A percentile compares a stretch with the other conserved stretches of the same genome.
Evolutionary conservation across 352 stramenopile genomes (phyloP).

Genomic region (Globisporangium alternatum): DNA sequence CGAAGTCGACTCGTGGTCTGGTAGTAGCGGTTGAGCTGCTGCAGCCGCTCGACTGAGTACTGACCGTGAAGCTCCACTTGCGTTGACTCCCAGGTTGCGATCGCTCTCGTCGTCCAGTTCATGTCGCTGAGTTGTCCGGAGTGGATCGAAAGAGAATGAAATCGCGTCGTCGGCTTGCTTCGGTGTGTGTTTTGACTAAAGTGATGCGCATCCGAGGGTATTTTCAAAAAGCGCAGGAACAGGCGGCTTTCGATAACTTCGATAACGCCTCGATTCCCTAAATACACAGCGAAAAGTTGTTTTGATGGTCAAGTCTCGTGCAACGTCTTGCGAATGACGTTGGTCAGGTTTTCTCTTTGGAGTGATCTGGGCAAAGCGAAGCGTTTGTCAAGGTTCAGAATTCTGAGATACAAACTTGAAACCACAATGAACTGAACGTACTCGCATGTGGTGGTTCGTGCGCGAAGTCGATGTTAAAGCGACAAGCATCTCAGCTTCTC

Average conservation of each 20-base stretch:
- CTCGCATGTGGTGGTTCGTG: neutral
- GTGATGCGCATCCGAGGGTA: neutral
- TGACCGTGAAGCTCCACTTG: conserved; percentile 6
- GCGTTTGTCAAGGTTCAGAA: neutral
- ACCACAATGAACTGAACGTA: neutral
- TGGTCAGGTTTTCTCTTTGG: neutral
- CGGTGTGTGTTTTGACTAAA: neutral
- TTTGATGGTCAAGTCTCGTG: neutral
- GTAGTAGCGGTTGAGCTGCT: neutral
- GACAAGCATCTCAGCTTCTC: neutral
- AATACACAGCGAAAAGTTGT: no score
- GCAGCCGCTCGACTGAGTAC: neutral
- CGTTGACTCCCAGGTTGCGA: neutral
- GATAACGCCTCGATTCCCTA: no score
- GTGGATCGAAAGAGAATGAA: neutral
- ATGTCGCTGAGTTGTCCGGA: neutral
- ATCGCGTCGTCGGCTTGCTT: neutral
- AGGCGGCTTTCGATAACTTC: neutral
- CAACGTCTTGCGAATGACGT: no score
- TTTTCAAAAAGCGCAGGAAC: neutral
- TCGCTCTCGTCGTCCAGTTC: neutral
- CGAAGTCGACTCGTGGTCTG: neutral
- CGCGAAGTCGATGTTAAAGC: neutral
- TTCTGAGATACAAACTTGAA: neutral
- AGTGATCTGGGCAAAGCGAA: neutral